Conservation (phyloP, 2,329 filamentous ascomycete genomes). For the Tolypocladium ovalisporum region DNA sequence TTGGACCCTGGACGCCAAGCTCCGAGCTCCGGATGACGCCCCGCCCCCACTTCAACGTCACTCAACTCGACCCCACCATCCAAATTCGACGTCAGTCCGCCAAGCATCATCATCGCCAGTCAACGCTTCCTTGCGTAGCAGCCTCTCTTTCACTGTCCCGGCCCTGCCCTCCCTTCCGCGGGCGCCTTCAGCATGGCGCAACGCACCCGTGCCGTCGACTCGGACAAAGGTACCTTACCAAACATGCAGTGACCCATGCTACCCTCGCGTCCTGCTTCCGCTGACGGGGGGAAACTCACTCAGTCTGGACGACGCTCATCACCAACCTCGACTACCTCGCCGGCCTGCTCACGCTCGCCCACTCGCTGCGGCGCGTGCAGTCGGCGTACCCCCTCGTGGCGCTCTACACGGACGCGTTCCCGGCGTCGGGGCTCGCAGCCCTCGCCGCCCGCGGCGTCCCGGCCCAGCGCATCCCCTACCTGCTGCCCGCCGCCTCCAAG, state of each 20-base stretch:
- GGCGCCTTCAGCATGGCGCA: constrained; percentile 9
- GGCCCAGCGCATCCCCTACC: constrained; percentile 58
- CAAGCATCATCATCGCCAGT: background rate
- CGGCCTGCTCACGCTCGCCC: constrained; percentile 71
- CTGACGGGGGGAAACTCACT: too few species aligned
- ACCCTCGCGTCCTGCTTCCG: background rate
- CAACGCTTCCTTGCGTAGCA: background rate
- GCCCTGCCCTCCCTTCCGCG: background rate
- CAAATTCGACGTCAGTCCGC: background rate
- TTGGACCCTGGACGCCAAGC: background rate
- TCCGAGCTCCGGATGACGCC: background rate
- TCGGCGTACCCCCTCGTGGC: constrained; percentile 71
- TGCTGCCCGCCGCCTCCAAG: constrained; percentile 53
- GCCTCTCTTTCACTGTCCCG: background rate
- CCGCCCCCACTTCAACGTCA: background rate
- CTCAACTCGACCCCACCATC: background rate
- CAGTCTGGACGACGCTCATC: constrained; percentile 77
- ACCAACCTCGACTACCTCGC: constrained; percentile 75
- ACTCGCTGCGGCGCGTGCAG: constrained; percentile 54
- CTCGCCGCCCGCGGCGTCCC: constrained; percentile 60
- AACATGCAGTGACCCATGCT: background rate
- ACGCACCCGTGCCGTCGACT: constrained; percentile 23
- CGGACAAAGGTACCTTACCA: constrained; percentile 23
- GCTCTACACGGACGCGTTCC: constrained; percentile 72
- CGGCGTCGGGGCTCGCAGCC: constrained; percentile 54